Evolutionary conservation across 306 rosid species (phyloP), one percentile per base, ranked within the genome.

Genomic region (Gastrolobium bilobum): DNA sequence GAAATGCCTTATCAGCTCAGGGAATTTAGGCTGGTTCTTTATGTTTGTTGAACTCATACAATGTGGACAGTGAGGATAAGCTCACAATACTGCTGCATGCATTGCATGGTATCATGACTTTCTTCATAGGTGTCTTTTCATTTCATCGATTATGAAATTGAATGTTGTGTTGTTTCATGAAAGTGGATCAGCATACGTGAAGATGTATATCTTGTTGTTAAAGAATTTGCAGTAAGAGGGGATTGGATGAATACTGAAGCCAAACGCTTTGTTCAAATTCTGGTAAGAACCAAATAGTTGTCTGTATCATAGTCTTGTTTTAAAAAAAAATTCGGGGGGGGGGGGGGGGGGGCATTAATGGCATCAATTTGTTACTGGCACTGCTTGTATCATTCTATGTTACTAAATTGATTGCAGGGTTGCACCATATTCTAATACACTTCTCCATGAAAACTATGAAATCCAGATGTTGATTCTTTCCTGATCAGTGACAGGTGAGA

Each of bases 401-500:
- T 79, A 79, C 68, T 75, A 74, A 30, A 64, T 42, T 51, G 51
- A 35, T 76, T 68, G 59, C 48, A 38, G 30, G 29, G n/a, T 79
- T 73, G 47, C 71, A 47, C 7, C 42, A 46, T 48, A 46, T 66
- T 43, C 56, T 54, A 81, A n/a, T 77, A 69, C 64, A 68, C 35
- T 75, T 58, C 66, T 75, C 48, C 64, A 54, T 66, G 30, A 51
- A 44, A 62, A 48, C 48, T 43, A 68, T 60, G 60, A 82, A 75
- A 87, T 79, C 76, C 77, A 68, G 86, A 81, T 86, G 63, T 86
- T 95, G 92, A 95, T 95, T 89, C 82, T 89, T 83, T 85, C 86
- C 84, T 62, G 77, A 90, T 86, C 97, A 93, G 97, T 95, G 98
- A 95, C 99, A 95, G 99, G 89, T 95, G 81, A n/a, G n/a, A n/a